Percentiles rank a stretch among this genome's conserved stretches.
These are phyloP conservation scores for Phytophthora tentaculata DNA, from an alignment of 352 stramenopile genomes.

Conservation along the genomic window DNA sequence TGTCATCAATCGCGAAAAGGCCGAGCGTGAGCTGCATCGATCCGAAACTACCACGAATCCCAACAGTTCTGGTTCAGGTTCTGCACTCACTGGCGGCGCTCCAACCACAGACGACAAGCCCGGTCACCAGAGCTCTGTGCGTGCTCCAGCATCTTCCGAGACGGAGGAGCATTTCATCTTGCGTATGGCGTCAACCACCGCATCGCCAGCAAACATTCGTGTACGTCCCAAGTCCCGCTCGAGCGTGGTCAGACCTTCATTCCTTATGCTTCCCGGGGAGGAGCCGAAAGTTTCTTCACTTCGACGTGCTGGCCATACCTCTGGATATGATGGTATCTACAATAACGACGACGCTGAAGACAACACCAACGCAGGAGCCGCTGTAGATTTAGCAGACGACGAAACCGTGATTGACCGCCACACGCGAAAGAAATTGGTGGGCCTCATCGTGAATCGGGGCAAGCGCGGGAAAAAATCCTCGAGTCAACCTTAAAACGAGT, in stretches of 20 bases:
- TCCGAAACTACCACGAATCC: slow-evolving; percentile 54
- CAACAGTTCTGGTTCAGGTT: slow-evolving; percentile 29
- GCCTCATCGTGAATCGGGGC: slow-evolving; percentile 78
- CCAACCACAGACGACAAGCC: slow-evolving; percentile 35
- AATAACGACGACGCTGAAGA: slow-evolving; percentile 40
- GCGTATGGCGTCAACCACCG: slow-evolving; percentile 77
- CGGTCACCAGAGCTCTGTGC: slow-evolving; percentile 40
- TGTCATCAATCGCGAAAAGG: slow-evolving; percentile 85
- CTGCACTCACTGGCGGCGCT: slow-evolving; percentile 24
- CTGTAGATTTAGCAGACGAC: slow-evolving; percentile 65
- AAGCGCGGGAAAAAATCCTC: slow-evolving; percentile 72
- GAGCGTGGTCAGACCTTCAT: slow-evolving; percentile 33
- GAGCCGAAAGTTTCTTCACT: slow-evolving; percentile 25
- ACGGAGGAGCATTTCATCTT: slow-evolving; percentile 88
- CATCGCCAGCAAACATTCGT: slow-evolving; percentile 71
- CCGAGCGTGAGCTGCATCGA: slow-evolving; percentile 80
- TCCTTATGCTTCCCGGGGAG: slow-evolving; percentile 30
- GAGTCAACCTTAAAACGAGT: slow-evolving; percentile 25
- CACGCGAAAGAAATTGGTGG: slow-evolving; percentile 87
- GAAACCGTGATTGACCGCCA: slow-evolving; percentile 69
- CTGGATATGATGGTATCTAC: slow-evolving; percentile 33
- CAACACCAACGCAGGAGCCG: slow-evolving; percentile 14
- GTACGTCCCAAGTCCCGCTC: slow-evolving; percentile 73
- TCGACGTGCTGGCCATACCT: slow-evolving; percentile 24
- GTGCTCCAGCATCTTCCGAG: slow-evolving; percentile 66